Evolutionary conservation across 768 basidiomycete species (phyloP), one percentile per base, ranked within the genome.

Genomic region (Boletus edulis): DNA sequence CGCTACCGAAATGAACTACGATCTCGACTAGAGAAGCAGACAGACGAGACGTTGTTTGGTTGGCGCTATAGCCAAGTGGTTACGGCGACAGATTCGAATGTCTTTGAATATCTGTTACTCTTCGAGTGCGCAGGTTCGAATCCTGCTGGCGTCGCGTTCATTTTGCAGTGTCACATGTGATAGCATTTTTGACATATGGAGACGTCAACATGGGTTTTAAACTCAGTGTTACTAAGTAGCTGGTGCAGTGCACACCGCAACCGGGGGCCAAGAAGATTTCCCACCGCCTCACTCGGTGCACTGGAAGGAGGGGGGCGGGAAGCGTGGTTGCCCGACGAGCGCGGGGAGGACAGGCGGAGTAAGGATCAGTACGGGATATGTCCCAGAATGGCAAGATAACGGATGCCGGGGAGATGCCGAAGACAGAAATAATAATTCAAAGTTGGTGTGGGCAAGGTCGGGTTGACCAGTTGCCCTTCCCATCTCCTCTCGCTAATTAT

Each of bases 31-130:
- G 12, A 12, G 14, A 14, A 14, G 34, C 14, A 35, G 14, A 35
- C 14, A 14, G 6, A 14, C 0, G 34, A 35, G 2, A 35, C 27
- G 12, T 1, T 20, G n/a, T 6, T 6, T n/a, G 15, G 32, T 20
- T 7, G 73, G 70, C 74, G 74, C 81, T 80, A 83, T 83, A 83
- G 82, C 84, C 81, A 82, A 84, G 82, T 84, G 83, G 83, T 85
- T 85, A 85, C 81, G 81, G 83, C 83, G 83, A 82, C 77, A 82
- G 82, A 84, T 83, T 84, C 76, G 81, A 81, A 82, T n/a, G 3
- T 1, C 10, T 4, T 50, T 20, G 64, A 64, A 48, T 22, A 71
- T 83, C 81, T 82, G 79, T 83, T 83, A 76, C 81, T 78, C 79
- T 82, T 78, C 74, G 79, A 78, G 81, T 76, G 81, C 82, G 82